Percentiles rank a stretch among this genome's conserved stretches.
phyloP scores from a whole-genome alignment of 108 stramenopile genomes.

The Seminavis robusta region DNA sequence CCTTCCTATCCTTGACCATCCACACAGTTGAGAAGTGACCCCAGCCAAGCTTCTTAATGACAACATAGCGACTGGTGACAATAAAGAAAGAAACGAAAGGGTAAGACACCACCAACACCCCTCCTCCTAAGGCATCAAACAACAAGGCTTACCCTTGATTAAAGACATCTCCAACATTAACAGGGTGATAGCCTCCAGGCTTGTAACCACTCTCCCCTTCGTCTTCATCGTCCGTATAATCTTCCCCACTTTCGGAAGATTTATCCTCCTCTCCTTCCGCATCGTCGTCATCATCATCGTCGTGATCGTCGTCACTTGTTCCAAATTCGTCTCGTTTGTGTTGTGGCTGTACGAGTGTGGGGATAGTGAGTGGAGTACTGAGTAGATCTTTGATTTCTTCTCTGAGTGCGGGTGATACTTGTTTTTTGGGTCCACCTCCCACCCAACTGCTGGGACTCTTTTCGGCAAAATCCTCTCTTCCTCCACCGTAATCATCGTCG shows the following conservation, averaged over 20 bases:
- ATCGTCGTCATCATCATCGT: constrained; percentile 18
- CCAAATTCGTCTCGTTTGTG: background rate
- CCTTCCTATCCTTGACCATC: constrained; percentile 83
- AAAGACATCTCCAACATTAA: constrained; percentile 92
- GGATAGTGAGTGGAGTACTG: constrained; percentile 7
- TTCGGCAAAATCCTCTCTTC: background rate
- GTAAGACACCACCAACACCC: background rate
- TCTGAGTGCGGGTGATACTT: too few species aligned
- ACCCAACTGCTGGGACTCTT: background rate
- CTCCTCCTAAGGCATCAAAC: constrained; percentile 8
- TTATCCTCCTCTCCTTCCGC: constrained; percentile 22
- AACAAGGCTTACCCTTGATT: constrained; percentile 72
- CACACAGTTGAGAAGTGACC: constrained; percentile 99
- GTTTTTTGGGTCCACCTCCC: too few species aligned
- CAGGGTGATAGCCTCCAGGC: constrained; percentile 94
- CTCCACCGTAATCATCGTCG: constrained; percentile 25
- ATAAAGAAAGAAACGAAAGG: background rate
- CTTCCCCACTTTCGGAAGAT: constrained; percentile 71
- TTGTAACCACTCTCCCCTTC: constrained; percentile 91
- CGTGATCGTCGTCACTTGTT: constrained; percentile 15
- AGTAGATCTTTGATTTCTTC: background rate
- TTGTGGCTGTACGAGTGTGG: constrained; percentile 8
- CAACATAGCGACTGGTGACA: constrained; percentile 49
- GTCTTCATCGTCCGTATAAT: constrained; percentile 93
- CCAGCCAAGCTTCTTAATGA: constrained; percentile 98